Percentiles rank a stretch among this genome's conserved stretches.
Evolutionary conservation across 1,139 yeast genomes (phyloP).

Genomic region (Pneumocystis carinii): DNA sequence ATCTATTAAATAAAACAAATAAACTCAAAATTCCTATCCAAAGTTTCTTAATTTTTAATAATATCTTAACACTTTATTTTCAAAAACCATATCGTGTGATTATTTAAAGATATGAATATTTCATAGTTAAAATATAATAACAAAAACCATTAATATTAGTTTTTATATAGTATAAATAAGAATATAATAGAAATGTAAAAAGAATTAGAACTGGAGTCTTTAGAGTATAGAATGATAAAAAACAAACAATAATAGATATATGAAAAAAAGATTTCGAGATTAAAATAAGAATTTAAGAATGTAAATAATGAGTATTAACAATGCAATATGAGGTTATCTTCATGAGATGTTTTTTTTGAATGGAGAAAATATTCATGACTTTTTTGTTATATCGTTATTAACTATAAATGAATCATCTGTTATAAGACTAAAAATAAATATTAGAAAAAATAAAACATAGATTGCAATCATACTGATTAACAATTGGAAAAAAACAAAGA

Average conservation of each 20-base stretch:
- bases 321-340: neutral
- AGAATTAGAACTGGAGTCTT: neutral
- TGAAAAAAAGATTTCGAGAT: neutral
- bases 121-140: too few species aligned
- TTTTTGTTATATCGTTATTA: neutral
- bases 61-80: neutral
- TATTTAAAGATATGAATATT: too few species aligned
- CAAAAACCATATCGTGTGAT: neutral
- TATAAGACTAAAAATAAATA: neutral
- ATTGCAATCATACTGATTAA: conserved; percentile 20
- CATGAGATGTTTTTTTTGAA: neutral
- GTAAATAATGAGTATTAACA: neutral
- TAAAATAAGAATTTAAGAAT: neutral
- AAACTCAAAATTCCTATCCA: neutral
- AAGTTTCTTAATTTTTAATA: neutral
- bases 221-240: neutral
- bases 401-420: neutral
- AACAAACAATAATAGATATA: neutral
- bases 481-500: conserved; percentile 63
- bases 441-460: conserved; percentile 16
- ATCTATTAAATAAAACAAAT: neutral
- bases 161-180: too few species aligned
- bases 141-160: too few species aligned
- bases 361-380: neutral
- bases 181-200: neutral